A percentile compares a stretch with the other conserved stretches of the same genome.
phyloP scores from a whole-genome alignment of 176 grass and related monocot species.

The Alloteropsis semialata region DNA sequence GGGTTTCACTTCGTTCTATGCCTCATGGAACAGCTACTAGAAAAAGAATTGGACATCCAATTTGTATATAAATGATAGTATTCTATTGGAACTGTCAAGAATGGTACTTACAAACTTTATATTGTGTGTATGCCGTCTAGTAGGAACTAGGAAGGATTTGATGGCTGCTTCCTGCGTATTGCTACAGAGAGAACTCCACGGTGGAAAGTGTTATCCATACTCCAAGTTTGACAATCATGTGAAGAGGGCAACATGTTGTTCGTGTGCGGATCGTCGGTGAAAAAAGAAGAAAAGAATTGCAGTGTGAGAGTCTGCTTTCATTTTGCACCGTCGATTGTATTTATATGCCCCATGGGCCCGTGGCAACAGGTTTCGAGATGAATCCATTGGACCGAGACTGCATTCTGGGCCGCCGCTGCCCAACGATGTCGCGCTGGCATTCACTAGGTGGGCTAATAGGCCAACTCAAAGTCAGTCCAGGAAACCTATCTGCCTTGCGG shows the following conservation, averaged over 20 bases:
- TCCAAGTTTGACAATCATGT: not conserved
- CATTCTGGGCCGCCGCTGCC: too few relatives aligned
- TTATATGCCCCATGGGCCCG: too few relatives aligned
- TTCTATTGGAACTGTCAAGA: not conserved
- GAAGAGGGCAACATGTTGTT: not conserved
- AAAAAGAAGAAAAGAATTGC: not conserved
- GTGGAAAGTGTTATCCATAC: not conserved
- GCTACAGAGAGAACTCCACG: not conserved
- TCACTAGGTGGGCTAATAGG: too few relatives aligned
- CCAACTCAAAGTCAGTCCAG: too few relatives aligned
- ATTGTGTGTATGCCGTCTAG: not conserved
- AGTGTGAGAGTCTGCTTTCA: not conserved
- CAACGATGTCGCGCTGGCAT: too few relatives aligned
- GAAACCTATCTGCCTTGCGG: too few relatives aligned
- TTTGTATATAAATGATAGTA: slow-evolving; percentile 10
- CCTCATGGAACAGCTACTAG: not conserved
- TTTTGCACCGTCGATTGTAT: too few relatives aligned
- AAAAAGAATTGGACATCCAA: not conserved
- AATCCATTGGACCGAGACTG: too few relatives aligned
- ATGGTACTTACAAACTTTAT: too few relatives aligned
- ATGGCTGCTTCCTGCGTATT: not conserved
- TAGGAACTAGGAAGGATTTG: not conserved
- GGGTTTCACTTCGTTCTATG: not conserved
- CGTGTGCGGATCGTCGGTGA: too few relatives aligned
- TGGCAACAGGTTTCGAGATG: too few relatives aligned